Base-by-base conservation (phyloP, 768 basidiomycete genomes). In the Megacollybia marginata region DNA sequence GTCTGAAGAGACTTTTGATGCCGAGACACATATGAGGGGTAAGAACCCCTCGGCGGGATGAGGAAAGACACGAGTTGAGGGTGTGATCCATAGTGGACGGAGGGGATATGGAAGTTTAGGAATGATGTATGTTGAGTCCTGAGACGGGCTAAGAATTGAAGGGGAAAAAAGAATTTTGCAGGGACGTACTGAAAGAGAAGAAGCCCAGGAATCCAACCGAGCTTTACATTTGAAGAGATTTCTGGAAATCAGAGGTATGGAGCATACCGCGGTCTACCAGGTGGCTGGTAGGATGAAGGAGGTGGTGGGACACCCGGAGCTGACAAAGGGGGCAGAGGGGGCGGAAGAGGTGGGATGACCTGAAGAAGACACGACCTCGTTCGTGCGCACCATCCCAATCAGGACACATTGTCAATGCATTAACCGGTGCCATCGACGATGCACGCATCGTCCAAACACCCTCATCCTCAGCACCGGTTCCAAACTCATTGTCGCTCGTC, bases 11-110 rank as follows among this genome's bases (percentile, higher is more conserved):
- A 81, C 82, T 55, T 79, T 81, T 4, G 92, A 94, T 2, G 94
- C 92, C 2, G 89, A 92, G 10, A 93, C 66, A 62, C 92, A 96
- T 23, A 98, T 69, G 49, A 97, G 62, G 0, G 94, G 88, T 57
- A 71, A 68, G 63, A 78, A 90, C 13, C 57, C 51, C 9, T 36
- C 53, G 1, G 57, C 59, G 54, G 5, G 80, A 56, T 3, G 56
- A 42, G 52, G 85, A 70, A 66, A 83, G 60, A 49, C 64, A 32
- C 49, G 69, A 0, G 82, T 87, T 0, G 82, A 68, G 0, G 92
- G 91, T 1, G 89, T 91, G 50, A 95, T 79, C 85, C 92, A 96
- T 52, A 95, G 68, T 1, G 94, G 93, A 19, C 88, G 76, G 9
- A 98, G 78, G 0, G 92, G 92, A 31, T 61, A 66, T 0, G 62